A percentile compares a stretch with the other conserved stretches of the same genome.
Conservation (phyloP, 768 basidiomycete species). For the Tephrocybe sp. region DNA sequence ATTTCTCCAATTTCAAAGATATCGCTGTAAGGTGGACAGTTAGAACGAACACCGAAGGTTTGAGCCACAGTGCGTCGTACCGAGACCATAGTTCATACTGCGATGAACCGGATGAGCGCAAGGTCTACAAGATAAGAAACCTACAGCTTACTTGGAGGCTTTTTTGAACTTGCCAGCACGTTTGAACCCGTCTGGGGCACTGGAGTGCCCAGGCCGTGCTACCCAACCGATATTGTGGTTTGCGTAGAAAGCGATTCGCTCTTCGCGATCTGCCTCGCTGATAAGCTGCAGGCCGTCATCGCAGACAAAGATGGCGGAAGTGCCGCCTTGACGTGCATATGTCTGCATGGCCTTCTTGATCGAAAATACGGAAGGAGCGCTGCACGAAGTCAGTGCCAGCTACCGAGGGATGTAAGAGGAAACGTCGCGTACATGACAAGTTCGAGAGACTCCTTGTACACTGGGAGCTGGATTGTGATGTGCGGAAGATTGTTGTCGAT, state of each 20-base stretch:
- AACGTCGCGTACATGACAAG: slow-evolving; percentile 59
- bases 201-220: slow-evolving; percentile 73
- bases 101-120: neutral
- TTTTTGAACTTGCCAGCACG: slow-evolving; percentile 93
- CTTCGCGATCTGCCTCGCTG: slow-evolving; percentile 57
- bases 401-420: neutral
- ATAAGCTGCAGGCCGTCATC: slow-evolving; percentile 83
- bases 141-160: slow-evolving; percentile 49
- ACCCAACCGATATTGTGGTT: slow-evolving; percentile 78
- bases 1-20: slow-evolving; percentile 59
- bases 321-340: slow-evolving; percentile 81
- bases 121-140: neutral
- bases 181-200: slow-evolving; percentile 82
- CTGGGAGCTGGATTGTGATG: slow-evolving; percentile 81
- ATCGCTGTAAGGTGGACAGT: slow-evolving; percentile 32
- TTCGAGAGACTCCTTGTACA: slow-evolving; percentile 82
- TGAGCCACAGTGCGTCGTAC: slow-evolving; percentile 12
- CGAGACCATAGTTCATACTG: slow-evolving; percentile 81
- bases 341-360: slow-evolving; percentile 86
- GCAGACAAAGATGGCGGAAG: slow-evolving; percentile 77
- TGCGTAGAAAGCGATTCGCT: slow-evolving; percentile 75
- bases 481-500: slow-evolving; percentile 73
- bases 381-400: slow-evolving; percentile 23
- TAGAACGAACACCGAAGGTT: neutral
- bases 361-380: slow-evolving; percentile 72